These are phyloP conservation scores for Pythium vanterpoolii DNA, from an alignment of 352 stramenopile species.

Conservation along the genomic window DNA sequence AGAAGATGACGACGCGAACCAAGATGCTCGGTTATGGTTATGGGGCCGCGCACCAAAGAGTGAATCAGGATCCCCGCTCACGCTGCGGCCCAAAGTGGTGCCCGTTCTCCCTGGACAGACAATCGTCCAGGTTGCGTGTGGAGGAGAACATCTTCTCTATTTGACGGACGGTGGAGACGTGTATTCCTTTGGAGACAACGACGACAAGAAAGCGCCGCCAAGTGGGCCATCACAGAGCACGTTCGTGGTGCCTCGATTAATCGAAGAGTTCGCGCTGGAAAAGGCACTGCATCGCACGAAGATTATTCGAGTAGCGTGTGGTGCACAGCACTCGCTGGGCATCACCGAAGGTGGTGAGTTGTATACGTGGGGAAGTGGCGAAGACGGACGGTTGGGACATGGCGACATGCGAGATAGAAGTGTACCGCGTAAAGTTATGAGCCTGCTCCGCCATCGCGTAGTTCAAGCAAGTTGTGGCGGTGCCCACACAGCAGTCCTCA, in stretches of 20 bases:
- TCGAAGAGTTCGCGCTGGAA: slow-evolving; percentile 77
- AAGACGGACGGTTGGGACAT: slow-evolving; percentile 75
- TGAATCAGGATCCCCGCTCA: slow-evolving; percentile 43
- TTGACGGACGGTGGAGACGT: slow-evolving; percentile 72
- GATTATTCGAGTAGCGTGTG: slow-evolving; percentile 62
- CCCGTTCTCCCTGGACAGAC: slow-evolving; percentile 49
- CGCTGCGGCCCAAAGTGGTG: slow-evolving; percentile 68
- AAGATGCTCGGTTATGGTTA: slow-evolving; percentile 39
- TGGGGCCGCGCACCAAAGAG: slow-evolving; percentile 64
- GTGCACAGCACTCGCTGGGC: slow-evolving; percentile 68
- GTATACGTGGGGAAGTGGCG: slow-evolving; percentile 81
- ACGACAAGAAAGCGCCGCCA: slow-evolving; percentile 41
- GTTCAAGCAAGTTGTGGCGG: slow-evolving; percentile 72
- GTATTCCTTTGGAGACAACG: slow-evolving; percentile 72
- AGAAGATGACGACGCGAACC: slow-evolving; percentile 8
- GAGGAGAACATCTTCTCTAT: slow-evolving; percentile 74
- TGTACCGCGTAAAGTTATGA: slow-evolving; percentile 80
- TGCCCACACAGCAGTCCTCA: slow-evolving; percentile 75
- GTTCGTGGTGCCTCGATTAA: slow-evolving; percentile 55
- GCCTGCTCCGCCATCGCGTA: slow-evolving; percentile 57
- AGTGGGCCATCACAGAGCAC: slow-evolving; percentile 16
- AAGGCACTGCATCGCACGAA: slow-evolving; percentile 70
- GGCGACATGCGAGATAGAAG: slow-evolving; percentile 77
- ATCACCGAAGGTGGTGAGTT: slow-evolving; percentile 70
- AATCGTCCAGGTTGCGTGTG: slow-evolving; percentile 73